phyloP scores from a whole-genome alignment of 192 early-diverging fungal genomes.

The Rhizophagus sp. region DNA sequence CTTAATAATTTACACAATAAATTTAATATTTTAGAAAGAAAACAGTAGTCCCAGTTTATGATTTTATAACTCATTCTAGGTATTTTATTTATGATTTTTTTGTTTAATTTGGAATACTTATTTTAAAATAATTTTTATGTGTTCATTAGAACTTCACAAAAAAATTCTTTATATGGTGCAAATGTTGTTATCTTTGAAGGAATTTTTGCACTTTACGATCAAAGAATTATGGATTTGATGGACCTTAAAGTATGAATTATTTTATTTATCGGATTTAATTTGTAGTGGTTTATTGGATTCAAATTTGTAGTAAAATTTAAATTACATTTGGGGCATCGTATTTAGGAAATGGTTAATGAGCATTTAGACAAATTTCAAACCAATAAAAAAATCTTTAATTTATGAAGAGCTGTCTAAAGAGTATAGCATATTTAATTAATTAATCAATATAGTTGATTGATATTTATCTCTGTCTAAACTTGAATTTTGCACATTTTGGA shows the following conservation, averaged over 20 bases:
- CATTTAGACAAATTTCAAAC: too few relatives aligned
- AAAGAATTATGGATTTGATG: constrained; percentile 77
- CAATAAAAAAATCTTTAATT: too few relatives aligned
- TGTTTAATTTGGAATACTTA: not conserved
- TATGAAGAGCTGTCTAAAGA: too few relatives aligned
- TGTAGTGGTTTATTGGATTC: too few relatives aligned
- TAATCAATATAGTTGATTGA: too few relatives aligned
- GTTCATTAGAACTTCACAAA: constrained; percentile 45
- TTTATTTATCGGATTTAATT: constrained; percentile 13
- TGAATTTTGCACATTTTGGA: too few relatives aligned
- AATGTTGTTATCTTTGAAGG: constrained; percentile 97
- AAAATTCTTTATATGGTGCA: constrained; percentile 83
- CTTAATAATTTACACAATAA: constrained; percentile 27
- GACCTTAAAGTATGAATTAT: constrained; percentile 62
- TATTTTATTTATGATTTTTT: constrained; percentile 31
- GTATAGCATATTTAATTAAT: too few relatives aligned
- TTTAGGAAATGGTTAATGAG: too few relatives aligned
- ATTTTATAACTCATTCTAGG: constrained; percentile 86
- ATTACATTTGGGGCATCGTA: too few relatives aligned
- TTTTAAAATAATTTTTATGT: not conserved
- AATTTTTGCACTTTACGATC: constrained; percentile 94
- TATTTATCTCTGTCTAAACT: too few relatives aligned
- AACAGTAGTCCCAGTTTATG: constrained; percentile 87
- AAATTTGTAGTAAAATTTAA: too few relatives aligned
- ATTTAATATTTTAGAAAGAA: constrained; percentile 41